phyloP scores from a whole-genome alignment of 305 asterid genomes.

The Rubia occidens region DNA sequence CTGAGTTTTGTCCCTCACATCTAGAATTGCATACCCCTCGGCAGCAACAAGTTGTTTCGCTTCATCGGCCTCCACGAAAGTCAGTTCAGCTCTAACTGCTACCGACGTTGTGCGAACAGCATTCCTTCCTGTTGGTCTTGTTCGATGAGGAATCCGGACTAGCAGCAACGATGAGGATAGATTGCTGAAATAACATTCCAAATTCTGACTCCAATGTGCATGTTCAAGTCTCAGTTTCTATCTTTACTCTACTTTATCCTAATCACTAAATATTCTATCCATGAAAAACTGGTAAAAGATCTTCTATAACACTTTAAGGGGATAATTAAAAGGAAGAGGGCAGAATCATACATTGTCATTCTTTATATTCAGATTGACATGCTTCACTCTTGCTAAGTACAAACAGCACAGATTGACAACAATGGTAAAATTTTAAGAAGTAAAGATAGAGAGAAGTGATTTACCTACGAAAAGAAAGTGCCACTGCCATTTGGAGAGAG shows the following conservation, averaged over 20 bases:
- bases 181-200: slow-evolving; percentile 42
- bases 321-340: not conserved
- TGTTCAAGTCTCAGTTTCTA: not conserved
- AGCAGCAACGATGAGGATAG: slow-evolving; percentile 36
- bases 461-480: slow-evolving; percentile 56
- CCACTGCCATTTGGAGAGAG: slow-evolving; percentile 44
- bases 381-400: not conserved
- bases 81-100: slow-evolving; percentile 50
- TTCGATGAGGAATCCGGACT: slow-evolving; percentile 25
- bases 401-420: not conserved
- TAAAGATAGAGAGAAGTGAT: not conserved
- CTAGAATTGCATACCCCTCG: slow-evolving; percentile 64
- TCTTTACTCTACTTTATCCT: slow-evolving; percentile 2
- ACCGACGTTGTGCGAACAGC: slow-evolving; percentile 25
- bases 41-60: slow-evolving; percentile 65
- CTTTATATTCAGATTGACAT: slow-evolving; percentile 3
- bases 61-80: slow-evolving; percentile 54
- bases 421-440: not conserved
- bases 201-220: slow-evolving; percentile 16
- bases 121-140: slow-evolving; percentile 19
- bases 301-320: not conserved
- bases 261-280: not conserved
- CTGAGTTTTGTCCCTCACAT: slow-evolving; percentile 71
- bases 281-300: not conserved
- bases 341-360: not conserved